Evolutionary conservation across 192 early-diverging fungal species (phyloP).

Genomic region (Rhizophlyctis rosea): DNA sequence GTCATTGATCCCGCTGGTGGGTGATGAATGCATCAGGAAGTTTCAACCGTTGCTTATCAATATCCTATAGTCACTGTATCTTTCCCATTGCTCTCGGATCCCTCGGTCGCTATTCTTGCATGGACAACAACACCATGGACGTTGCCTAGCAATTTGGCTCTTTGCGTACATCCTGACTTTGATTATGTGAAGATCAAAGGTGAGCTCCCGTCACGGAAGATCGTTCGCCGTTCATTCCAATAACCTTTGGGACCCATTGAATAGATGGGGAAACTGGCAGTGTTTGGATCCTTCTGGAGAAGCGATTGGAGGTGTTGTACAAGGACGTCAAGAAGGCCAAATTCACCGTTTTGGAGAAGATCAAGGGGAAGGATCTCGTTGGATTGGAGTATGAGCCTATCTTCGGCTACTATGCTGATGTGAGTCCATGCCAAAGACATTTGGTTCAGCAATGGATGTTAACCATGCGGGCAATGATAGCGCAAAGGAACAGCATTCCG

Average conservation of each 20-base stretch:
- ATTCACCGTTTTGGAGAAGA: constrained; percentile 75
- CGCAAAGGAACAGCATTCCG: constrained; percentile 74
- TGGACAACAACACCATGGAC: constrained; percentile 99
- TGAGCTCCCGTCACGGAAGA: neutral
- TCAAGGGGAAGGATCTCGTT: constrained; percentile 74
- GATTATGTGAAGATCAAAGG: constrained; percentile 93
- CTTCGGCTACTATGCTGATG: constrained; percentile 74
- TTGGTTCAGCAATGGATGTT: constrained; percentile 16
- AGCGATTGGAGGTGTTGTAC: constrained; percentile 83
- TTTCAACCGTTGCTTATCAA: constrained; percentile 4
- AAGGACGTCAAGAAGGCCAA: constrained; percentile 95
- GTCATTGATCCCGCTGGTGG: constrained; percentile 86
- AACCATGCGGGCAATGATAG: constrained; percentile 14
- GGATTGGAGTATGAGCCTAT: constrained; percentile 89
- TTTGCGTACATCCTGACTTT: constrained; percentile 89
- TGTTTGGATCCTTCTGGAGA: constrained; percentile 82
- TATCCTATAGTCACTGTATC: constrained; percentile 71
- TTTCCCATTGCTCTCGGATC: constrained; percentile 86
- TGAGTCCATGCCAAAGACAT: too few relatives aligned
- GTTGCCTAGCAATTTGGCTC: constrained; percentile 89
- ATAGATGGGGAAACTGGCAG: constrained; percentile 75
- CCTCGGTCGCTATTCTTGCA: constrained; percentile 75
- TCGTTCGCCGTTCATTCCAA: neutral
- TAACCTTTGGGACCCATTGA: neutral
- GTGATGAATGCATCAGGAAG: constrained; percentile 5